Evolutionary conservation across 73 alveolate genomes (phyloP), one percentile per base, ranked within the genome.

Genomic region (Paramecium tetraurelia): DNA sequence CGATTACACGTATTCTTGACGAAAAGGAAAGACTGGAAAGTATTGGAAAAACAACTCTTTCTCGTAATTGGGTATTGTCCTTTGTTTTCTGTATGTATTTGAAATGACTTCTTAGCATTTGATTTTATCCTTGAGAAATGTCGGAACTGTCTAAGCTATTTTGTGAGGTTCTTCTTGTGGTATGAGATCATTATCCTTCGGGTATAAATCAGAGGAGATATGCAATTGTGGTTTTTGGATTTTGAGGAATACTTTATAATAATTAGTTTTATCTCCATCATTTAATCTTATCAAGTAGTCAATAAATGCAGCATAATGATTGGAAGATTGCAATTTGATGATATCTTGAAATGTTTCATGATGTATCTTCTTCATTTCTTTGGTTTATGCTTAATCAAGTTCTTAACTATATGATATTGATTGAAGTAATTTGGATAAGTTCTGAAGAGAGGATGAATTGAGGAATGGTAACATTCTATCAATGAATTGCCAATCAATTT

Each of bases 21-120:
- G 22, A 20, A 75, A 75, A 33, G 87, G 58, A 75, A 36, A 75
- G 10, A 75, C 87, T 36, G 87, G 87, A 75, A 75, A 75, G 29
- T 75, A 75, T 75, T 75, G 36, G n/a, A 31, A 75, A 12, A 75
- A 75, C 48, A n/a, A 24, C 7, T 75, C 59, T 75, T 75, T 36
- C 35, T 75, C 87, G 11, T 33, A 40, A 44, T 75, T 31, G 7
- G 41, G 48, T 2, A 33, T 21, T 36, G 21, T 31, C 22, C 48
- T 75, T 36, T 9, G 14, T 75, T 75, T 75, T 75, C 63, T 21
- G 36, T 36, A 75, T 8, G 63, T 75, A 35, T 75, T 75, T 7
- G 57, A 75, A 3, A 75, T 75, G 9, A 40, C 59, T 33, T 33
- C 87, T 75, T 75, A 31, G 3, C 48, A 21, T 14, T 75, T 75